Evolutionary conservation across 768 basidiomycete species (phyloP).

Genomic region (Butyriboletus loyo): DNA sequence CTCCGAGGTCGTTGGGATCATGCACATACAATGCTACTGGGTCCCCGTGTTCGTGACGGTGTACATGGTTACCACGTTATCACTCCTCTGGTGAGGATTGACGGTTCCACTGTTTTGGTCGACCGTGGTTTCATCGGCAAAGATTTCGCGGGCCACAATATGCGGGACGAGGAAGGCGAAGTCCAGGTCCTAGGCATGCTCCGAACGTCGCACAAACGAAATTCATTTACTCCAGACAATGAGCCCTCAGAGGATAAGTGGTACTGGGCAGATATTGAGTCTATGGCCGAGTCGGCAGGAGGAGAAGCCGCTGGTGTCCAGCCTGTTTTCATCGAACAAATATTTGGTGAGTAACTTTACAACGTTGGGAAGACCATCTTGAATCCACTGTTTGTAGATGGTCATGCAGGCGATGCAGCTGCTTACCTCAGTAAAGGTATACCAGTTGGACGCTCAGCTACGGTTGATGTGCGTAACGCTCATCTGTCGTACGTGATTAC

Average conservation of each 20-base stretch:
- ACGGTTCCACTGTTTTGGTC: constrained; percentile 83
- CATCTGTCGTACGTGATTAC: constrained; percentile 95
- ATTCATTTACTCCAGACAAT: constrained; percentile 88
- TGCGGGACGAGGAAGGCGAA: constrained; percentile 45
- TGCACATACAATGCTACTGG: constrained; percentile 72
- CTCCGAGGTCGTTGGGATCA: constrained; percentile 79
- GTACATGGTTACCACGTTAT: constrained; percentile 83
- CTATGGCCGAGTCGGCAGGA: constrained; percentile 76
- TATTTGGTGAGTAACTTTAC: constrained; percentile 64
- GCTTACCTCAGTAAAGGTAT: constrained; percentile 61
- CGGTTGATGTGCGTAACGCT: constrained; percentile 87
- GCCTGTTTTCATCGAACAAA: constrained; percentile 86
- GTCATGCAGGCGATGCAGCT: constrained; percentile 73
- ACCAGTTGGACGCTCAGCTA: constrained; percentile 80
- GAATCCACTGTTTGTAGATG: constrained; percentile 51
- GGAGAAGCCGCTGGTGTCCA: constrained; percentile 72
- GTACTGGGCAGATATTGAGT: constrained; percentile 87
- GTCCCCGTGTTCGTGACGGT: constrained; percentile 88
- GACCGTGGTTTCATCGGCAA: constrained; percentile 86
- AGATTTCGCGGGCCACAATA: constrained; percentile 45
- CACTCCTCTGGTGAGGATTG: constrained; percentile 76
- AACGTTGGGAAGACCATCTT: neutral
- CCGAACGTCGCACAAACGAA: constrained; percentile 68
- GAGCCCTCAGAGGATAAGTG: constrained; percentile 74
- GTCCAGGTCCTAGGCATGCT: constrained; percentile 86